Percentiles rank a stretch among this genome's conserved stretches.
Conservation (phyloP, 495 filamentous ascomycete species). For the Neurospora tetrasperma region DNA sequence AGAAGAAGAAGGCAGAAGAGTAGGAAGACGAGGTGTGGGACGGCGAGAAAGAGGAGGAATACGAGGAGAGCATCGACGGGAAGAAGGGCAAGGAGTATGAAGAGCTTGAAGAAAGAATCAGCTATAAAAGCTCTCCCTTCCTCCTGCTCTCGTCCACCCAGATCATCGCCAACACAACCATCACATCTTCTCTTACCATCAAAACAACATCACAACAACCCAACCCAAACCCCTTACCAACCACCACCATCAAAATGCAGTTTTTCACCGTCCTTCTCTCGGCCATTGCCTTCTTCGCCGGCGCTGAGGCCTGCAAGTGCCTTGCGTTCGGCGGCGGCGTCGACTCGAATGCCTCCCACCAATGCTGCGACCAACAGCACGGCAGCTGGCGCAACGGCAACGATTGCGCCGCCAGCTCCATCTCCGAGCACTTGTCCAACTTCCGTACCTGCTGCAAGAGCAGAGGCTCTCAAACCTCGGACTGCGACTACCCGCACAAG, state of each 20-base stretch:
- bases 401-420: conserved; percentile 34
- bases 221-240: not conserved
- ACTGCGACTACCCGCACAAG: not conserved
- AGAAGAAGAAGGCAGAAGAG: not conserved
- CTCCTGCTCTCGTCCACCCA: not conserved
- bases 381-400: not conserved
- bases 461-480: not conserved
- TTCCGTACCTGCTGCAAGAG: conserved; percentile 5
- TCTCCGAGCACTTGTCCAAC: conserved; percentile 38
- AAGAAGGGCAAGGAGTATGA: not conserved
- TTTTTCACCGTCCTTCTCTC: not conserved
- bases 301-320: not conserved
- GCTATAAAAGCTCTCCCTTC: not conserved
- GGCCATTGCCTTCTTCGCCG: not conserved
- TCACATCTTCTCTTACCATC: not conserved
- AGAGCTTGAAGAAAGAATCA: too few species aligned
- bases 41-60: not conserved
- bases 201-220: not conserved
- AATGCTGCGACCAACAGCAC: not conserved
- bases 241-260: not conserved
- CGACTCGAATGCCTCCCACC: not conserved
- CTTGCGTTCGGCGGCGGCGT: not conserved
- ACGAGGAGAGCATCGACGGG: not conserved
- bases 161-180: not conserved
- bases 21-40: not conserved